Conservation (phyloP, 768 basidiomycete species). For the Hirschioporus abietinus region DNA sequence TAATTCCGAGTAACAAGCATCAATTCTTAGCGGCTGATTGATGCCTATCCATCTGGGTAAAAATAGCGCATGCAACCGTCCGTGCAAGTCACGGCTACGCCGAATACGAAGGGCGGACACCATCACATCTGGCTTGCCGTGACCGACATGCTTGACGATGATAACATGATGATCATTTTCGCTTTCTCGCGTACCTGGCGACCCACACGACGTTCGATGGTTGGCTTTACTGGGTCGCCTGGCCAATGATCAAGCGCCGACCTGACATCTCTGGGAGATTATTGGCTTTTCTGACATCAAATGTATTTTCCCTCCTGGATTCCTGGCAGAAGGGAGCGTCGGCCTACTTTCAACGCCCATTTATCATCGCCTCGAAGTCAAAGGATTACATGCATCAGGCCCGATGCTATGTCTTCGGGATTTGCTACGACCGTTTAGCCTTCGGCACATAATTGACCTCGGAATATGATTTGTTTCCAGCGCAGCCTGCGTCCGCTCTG, state of each 20-base stretch:
- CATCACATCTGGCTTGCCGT: not conserved
- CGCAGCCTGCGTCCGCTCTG: too few relatives aligned
- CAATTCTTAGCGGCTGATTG: too few relatives aligned
- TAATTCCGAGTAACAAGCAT: too few relatives aligned
- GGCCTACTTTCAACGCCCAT: not conserved
- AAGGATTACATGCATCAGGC: not conserved
- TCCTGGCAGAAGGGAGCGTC: not conserved
- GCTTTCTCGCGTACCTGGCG: conserved; percentile 1
- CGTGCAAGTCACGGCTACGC: not conserved
- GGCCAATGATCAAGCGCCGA: not conserved
- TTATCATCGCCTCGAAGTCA: not conserved
- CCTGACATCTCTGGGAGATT: not conserved
- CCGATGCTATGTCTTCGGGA: not conserved
- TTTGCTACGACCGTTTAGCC: not conserved
- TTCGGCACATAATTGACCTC: too few relatives aligned
- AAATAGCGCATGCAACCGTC: not conserved
- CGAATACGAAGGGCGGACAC: not conserved
- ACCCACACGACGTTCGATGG: not conserved
- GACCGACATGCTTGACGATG: not conserved
- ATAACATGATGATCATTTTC: conserved; percentile 1
- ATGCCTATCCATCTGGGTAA: not conserved
- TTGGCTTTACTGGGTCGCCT: not conserved
- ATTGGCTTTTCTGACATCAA: not conserved
- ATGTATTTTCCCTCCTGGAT: not conserved
- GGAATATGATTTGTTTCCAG: too few relatives aligned